Evolutionary conservation across 805 yeast genomes (phyloP).

Genomic region (Scheffersomyces stipitis): DNA sequence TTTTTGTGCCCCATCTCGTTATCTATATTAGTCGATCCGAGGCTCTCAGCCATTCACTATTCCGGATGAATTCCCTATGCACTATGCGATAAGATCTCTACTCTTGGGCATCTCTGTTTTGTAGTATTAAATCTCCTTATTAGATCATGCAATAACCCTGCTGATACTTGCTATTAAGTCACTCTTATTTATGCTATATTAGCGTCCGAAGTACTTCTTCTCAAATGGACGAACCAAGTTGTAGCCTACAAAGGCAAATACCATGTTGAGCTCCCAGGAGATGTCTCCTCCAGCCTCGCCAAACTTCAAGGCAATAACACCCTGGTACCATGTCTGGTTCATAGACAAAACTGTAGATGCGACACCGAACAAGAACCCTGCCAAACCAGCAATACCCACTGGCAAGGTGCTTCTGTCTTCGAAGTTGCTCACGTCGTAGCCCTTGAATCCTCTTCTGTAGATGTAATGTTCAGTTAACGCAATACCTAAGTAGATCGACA

Average conservation of each 20-base stretch:
- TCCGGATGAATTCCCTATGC: no score
- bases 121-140: no score
- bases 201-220: slow-evolving; percentile 27
- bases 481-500: slow-evolving; percentile 33
- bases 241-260: slow-evolving; percentile 28
- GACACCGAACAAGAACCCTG: slow-evolving; percentile 31
- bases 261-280: slow-evolving; percentile 29
- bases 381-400: slow-evolving; percentile 29
- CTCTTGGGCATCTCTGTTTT: no score
- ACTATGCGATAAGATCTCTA: no score
- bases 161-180: no score
- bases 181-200: no score
- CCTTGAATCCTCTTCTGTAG: slow-evolving; percentile 23
- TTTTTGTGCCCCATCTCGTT: no score
- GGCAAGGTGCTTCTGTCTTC: slow-evolving; percentile 23
- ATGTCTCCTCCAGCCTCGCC: slow-evolving; percentile 29
- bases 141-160: no score
- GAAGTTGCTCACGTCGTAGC: slow-evolving; percentile 26
- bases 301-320: slow-evolving; percentile 26
- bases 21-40: no score
- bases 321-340: slow-evolving; percentile 35
- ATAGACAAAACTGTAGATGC: slow-evolving; percentile 31
- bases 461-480: slow-evolving; percentile 29
- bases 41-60: no score
- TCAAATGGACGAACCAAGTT: slow-evolving; percentile 29